phyloP scores from a whole-genome alignment of 1,284 basidiomycete genomes.

The Tilletia caries region DNA sequence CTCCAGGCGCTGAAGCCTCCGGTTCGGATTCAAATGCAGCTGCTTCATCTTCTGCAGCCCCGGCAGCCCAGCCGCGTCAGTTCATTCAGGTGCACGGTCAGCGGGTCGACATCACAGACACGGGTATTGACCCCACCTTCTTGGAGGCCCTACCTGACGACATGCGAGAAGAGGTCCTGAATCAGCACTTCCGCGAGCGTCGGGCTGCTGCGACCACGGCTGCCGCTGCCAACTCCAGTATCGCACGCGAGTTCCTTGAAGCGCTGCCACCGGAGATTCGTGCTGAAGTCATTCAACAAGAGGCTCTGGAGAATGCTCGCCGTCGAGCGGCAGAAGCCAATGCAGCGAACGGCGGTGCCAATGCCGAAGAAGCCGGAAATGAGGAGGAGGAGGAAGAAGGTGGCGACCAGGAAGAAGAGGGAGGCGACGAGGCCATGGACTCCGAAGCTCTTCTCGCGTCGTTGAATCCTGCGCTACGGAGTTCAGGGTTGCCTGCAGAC shows the following conservation, averaged over 20 bases:
- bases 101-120: conserved; percentile 96
- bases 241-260: conserved; percentile 91
- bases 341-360: conserved; percentile 41
- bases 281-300: conserved; percentile 93
- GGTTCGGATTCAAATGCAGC: background rate
- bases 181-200: conserved; percentile 86
- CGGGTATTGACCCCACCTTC: conserved; percentile 97
- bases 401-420: background rate
- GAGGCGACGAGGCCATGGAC: background rate
- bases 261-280: conserved; percentile 93
- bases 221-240: conserved; percentile 67
- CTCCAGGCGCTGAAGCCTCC: conserved; percentile 14
- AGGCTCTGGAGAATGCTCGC: conserved; percentile 74
- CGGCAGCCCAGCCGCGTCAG: background rate
- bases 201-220: conserved; percentile 63
- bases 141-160: conserved; percentile 96
- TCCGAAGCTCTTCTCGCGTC: background rate
- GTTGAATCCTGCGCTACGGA: conserved; percentile 2
- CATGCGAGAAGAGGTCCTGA: conserved; percentile 96
- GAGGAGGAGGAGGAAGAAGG: conserved; percentile 15
- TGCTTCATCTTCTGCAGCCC: background rate
- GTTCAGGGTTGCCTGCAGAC: background rate
- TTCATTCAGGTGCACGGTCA: conserved; percentile 67
- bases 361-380: conserved; percentile 23
- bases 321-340: conserved; percentile 57